A percentile compares a stretch with the other conserved stretches of the same genome.
Conservation (phyloP, 1,284 basidiomycete species). For the Thecaphora thlaspeos region DNA sequence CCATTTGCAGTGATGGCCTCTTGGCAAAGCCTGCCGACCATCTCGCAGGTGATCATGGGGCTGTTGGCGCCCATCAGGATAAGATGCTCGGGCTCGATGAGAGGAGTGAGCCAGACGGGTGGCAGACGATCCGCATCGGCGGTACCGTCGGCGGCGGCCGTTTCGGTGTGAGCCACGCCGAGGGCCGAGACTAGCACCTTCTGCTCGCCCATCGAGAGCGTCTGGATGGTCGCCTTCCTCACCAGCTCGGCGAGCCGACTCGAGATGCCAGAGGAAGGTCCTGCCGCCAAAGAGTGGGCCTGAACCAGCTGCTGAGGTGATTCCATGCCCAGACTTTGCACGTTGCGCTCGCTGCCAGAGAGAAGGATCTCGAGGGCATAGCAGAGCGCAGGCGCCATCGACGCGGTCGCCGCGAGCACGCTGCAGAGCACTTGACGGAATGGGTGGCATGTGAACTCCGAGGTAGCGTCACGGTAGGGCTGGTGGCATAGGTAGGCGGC, state of each 20-base stretch:
- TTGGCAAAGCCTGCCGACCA: neutral
- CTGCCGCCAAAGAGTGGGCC: too few relatives aligned
- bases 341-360: too few relatives aligned
- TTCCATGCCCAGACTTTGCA: too few relatives aligned
- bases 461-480: constrained; percentile 1
- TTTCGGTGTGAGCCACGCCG: neutral
- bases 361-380: too few relatives aligned
- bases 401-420: too few relatives aligned
- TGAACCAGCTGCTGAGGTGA: too few relatives aligned
- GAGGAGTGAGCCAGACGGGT: too few relatives aligned
- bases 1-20: neutral
- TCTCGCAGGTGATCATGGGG: neutral
- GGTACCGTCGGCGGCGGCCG: too few relatives aligned
- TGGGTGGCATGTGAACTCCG: neutral
- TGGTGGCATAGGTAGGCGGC: constrained; percentile 3
- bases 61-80: neutral
- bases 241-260: neutral
- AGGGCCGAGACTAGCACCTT: neutral
- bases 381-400: too few relatives aligned
- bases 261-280: too few relatives aligned
- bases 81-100: too few relatives aligned
- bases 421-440: neutral
- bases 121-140: too few relatives aligned
- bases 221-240: neutral
- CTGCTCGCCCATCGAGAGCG: constrained; percentile 3